These are phyloP conservation scores for Teratosphaeria epicoccoides DNA, from an alignment of 2,329 filamentous ascomycete species.

Conservation along the genomic window DNA sequence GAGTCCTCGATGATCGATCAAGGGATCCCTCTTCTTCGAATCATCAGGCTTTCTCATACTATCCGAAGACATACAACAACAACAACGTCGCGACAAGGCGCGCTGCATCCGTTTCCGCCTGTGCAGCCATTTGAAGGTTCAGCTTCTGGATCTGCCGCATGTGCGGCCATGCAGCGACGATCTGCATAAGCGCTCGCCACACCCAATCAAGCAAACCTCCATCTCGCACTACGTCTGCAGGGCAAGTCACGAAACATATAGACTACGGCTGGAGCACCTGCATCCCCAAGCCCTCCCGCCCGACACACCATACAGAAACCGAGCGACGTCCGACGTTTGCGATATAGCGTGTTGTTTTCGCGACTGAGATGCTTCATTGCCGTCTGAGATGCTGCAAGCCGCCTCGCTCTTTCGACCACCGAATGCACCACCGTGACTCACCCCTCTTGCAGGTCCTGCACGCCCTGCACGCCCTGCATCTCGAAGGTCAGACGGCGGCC, in stretches of 20 bases:
- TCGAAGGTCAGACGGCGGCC: background rate
- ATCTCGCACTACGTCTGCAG: constrained; percentile 5
- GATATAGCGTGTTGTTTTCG: constrained; percentile 9
- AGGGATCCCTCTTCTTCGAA: no score
- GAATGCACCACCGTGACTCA: background rate
- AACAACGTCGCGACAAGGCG: background rate
- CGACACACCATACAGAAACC: constrained; percentile 5
- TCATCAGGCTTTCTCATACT: background rate
- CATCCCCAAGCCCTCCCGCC: constrained; percentile 1
- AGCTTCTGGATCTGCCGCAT: background rate
- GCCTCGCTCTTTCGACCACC: background rate
- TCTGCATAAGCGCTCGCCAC: constrained; percentile 6
- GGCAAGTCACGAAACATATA: constrained; percentile 5
- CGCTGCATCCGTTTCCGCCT: background rate
- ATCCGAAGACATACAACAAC: no score
- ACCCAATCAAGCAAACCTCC: constrained; percentile 1
- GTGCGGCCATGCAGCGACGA: background rate
- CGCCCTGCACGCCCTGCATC: constrained; percentile 1
- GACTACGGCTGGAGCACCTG: background rate
- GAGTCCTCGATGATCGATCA: no score
- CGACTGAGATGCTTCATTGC: constrained; percentile 4
- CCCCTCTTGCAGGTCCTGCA: background rate
- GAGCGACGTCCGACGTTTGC: constrained; percentile 4
- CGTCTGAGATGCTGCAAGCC: background rate
- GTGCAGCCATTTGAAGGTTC: background rate